Conservation (phyloP, 2,329 filamentous ascomycete genomes). For the Aspergillus oerlinghausenensis region DNA sequence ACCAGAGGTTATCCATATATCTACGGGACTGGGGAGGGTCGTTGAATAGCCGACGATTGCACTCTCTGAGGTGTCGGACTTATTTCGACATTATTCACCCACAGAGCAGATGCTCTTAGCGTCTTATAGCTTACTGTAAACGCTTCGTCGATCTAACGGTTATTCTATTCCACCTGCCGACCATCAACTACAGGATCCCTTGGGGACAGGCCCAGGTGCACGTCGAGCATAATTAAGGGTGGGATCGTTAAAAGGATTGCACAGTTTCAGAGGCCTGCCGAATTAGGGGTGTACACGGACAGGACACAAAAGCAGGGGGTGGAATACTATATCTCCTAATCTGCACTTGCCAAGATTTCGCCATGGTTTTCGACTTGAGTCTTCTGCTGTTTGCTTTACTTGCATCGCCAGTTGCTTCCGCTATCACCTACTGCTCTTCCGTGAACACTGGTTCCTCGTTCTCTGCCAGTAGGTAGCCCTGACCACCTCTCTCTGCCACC, state of each 20-base stretch:
- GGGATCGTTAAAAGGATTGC: not conserved
- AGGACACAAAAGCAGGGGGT: not conserved
- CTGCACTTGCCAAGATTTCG: not conserved
- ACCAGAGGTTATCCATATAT: not conserved
- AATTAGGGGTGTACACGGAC: not conserved
- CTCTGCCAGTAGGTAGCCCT: constrained; percentile 29
- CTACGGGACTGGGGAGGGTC: not conserved
- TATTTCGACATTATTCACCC: not conserved
- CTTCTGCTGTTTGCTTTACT: constrained; percentile 22
- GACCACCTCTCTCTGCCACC: not conserved
- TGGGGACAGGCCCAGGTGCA: not conserved
- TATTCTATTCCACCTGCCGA: not conserved
- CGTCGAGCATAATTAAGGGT: not conserved
- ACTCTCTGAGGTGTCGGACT: not conserved
- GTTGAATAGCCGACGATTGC: not conserved
- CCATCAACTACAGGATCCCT: not conserved
- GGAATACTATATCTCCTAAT: not conserved
- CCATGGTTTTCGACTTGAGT: constrained; percentile 20
- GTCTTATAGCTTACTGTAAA: not conserved
- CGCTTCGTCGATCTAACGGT: not conserved
- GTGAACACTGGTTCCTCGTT: constrained; percentile 42
- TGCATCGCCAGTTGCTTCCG: constrained; percentile 21
- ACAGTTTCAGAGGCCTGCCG: not conserved
- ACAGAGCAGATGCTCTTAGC: not conserved
- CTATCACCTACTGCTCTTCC: constrained; percentile 40